These are phyloP conservation scores for Lodderomyces pseudojiufengensis DNA, from an alignment of 1,139 yeast genomes.

Conservation along the genomic window DNA sequence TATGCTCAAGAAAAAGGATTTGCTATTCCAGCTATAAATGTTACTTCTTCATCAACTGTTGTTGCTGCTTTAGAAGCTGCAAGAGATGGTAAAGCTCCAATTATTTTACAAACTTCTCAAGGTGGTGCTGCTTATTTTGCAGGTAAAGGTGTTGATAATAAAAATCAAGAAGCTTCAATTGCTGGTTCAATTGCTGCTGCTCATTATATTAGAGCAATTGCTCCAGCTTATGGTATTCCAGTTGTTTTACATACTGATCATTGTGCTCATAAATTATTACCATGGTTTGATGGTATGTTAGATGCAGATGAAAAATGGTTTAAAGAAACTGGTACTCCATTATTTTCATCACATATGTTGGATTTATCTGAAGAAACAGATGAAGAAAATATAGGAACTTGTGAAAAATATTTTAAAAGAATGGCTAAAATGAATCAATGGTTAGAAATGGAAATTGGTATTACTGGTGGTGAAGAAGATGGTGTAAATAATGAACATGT, in stretches of 20 bases:
- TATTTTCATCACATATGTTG: constrained; percentile 98
- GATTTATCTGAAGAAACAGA: constrained; percentile 97
- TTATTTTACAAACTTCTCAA: constrained; percentile 93
- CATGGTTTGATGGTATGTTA: constrained; percentile 98
- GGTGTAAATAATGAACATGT: constrained; percentile 99
- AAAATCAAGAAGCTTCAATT: constrained; percentile 90
- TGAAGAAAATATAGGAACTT: constrained; percentile 90
- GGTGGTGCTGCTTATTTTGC: constrained; percentile 99
- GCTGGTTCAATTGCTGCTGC: constrained; percentile 98
- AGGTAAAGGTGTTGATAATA: constrained; percentile 97
- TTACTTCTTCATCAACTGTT: constrained; percentile 95
- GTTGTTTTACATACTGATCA: constrained; percentile 97
- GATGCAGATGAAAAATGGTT: constrained; percentile 93
- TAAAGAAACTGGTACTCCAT: constrained; percentile 84
- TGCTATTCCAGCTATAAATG: constrained; percentile 98
- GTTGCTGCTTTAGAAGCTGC: constrained; percentile 98
- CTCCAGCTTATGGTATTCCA: constrained; percentile 96
- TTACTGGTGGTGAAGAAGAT: constrained; percentile 99
- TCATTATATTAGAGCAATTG: constrained; percentile 93
- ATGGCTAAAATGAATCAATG: constrained; percentile 94
- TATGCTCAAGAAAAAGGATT: constrained; percentile 91
- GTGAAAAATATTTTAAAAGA: constrained; percentile 93
- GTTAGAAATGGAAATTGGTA: constrained; percentile 99
- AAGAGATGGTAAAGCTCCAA: constrained; percentile 92
- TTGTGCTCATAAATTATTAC: constrained; percentile 96